Base-by-base conservation (phyloP, 2,329 filamentous ascomycete genomes). In the Coniella vitis region DNA sequence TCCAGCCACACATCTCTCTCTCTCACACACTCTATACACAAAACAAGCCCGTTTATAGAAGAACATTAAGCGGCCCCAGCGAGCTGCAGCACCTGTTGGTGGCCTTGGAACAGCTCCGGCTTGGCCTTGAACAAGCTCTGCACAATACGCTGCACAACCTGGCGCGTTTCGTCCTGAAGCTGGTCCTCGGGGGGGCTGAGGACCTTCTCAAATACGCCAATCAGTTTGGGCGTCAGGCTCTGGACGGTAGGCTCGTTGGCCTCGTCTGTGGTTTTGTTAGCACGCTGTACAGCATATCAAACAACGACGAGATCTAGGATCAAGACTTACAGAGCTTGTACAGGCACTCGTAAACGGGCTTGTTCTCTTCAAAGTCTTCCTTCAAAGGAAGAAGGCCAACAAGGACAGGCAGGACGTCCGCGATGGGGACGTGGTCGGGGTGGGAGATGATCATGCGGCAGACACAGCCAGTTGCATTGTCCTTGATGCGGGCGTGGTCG, bases 331-430 rank as follows among this genome's bases (percentile, higher is more conserved):
- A 96, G 56, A 97, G 78, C 67, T 86, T 83, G 67, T 87, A 84
- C 61, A 98, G 84, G 80, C 90, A 94, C 65, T 86, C 79, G 71
- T 86, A 98, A 52, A 97, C 83, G 8, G 93, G 90, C 60, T 88
- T 87, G 70, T 98, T 97, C 79, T 97, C 93, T 69, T 96, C 90
- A 60, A 81, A 97, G 66, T 97, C 93, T 64, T 95, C 90, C 67
- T 87, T 87, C 54, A 97, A 75, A 9, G 93, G 93, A 34, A 97
- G 78, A 22, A 90, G 78, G 53, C 79, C 78, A 49, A 94, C 78
- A 22, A 97, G 71, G 1, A 81, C 82, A 21, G 91, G 90, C 1
- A 98, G 78, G 17, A 95, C 87, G 52, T 95, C 83, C 35, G 77
- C 70, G 46, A 95, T 77, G 16, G 91, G 90, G 9, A 94, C 83